phyloP scores from a whole-genome alignment of 1,284 basidiomycete genomes.

The Coniferiporia weirii region DNA sequence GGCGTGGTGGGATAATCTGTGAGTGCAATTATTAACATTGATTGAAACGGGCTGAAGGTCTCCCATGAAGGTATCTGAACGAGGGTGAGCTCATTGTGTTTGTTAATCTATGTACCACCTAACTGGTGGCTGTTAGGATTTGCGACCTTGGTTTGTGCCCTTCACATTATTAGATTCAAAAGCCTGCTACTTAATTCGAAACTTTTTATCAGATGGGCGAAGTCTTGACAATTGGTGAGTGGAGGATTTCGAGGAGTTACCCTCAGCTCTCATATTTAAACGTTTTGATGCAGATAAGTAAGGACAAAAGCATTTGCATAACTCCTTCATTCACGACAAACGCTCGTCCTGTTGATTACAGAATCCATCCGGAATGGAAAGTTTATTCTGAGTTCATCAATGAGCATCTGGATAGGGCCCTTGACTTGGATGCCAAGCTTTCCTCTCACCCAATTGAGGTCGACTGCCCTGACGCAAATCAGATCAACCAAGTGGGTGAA shows the following conservation, averaged over 20 bases:
- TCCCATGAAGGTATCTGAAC: constrained; percentile 55
- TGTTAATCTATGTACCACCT: neutral
- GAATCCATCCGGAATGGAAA: constrained; percentile 76
- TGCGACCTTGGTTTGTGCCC: constrained; percentile 62
- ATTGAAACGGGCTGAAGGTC: neutral
- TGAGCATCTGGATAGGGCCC: constrained; percentile 57
- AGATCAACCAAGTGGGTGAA: constrained; percentile 66
- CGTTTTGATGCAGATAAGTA: constrained; percentile 41
- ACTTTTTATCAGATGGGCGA: constrained; percentile 69
- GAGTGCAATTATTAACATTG: neutral
- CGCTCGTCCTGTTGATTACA: constrained; percentile 25
- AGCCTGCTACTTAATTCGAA: neutral
- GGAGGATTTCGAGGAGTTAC: neutral
- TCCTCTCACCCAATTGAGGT: constrained; percentile 97
- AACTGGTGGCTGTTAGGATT: constrained; percentile 59
- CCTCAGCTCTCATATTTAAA: too few relatives aligned
- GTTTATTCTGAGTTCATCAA: constrained; percentile 67
- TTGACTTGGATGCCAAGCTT: constrained; percentile 81
- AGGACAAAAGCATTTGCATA: constrained; percentile 11
- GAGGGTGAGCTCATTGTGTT: constrained; percentile 43
- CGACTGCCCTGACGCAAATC: constrained; percentile 81
- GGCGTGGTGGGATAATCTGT: constrained; percentile 89
- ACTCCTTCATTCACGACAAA: neutral
- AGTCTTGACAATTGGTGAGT: constrained; percentile 78
- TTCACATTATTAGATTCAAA: neutral